These are phyloP conservation scores for Paramecium octaurelia DNA, from an alignment of 73 alveolate species.

Conservation along the genomic window DNA sequence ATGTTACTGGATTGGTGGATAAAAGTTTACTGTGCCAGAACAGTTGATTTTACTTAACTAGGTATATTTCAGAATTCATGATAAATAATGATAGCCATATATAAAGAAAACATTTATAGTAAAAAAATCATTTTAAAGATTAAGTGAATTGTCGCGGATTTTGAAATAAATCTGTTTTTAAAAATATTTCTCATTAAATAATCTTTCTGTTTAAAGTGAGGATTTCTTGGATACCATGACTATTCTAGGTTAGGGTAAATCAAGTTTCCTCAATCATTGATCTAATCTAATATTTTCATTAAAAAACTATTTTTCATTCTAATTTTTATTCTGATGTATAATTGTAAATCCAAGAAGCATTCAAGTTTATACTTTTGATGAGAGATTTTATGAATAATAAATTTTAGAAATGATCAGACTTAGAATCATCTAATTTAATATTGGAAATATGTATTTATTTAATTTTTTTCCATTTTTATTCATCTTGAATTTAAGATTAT, in stretches of 20 bases:
- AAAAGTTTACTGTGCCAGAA: slow-evolving; percentile 3
- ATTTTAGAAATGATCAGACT: too few species aligned
- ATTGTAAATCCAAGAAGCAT: not conserved
- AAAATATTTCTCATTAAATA: not conserved
- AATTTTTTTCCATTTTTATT: not conserved
- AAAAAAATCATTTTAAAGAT: not conserved
- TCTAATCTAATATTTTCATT: not conserved
- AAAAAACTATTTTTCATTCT: not conserved
- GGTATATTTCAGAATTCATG: not conserved
- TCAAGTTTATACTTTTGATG: not conserved
- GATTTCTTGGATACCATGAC: not conserved
- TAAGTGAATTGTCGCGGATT: not conserved
- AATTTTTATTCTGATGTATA: not conserved
- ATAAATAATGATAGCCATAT: not conserved
- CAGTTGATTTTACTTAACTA: not conserved
- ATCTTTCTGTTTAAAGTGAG: not conserved
- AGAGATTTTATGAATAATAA: too few species aligned
- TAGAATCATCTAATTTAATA: not conserved
- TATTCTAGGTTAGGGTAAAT: not conserved
- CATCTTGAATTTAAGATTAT: not conserved
- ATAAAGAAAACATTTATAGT: not conserved
- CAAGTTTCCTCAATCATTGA: not conserved
- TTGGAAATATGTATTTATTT: not conserved
- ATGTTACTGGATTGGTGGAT: not conserved
- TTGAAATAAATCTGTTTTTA: not conserved